phyloP scores from a whole-genome alignment of 768 basidiomycete species.

The Cystofilobasidium bisporidii region DNA sequence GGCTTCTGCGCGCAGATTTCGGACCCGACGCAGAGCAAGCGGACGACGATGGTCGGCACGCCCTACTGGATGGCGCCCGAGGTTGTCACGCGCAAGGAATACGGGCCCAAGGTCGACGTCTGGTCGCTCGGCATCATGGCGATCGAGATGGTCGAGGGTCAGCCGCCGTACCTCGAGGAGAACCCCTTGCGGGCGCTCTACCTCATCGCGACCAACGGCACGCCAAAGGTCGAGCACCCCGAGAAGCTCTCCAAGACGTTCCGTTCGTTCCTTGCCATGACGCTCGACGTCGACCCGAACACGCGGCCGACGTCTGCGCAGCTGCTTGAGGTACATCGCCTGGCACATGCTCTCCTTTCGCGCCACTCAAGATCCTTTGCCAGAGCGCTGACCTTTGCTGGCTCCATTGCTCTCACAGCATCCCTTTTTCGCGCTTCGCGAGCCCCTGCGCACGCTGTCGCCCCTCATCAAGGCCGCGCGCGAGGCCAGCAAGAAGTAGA shows the following conservation, averaged over 20 bases:
- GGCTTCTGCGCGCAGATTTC: slow-evolving; percentile 42
- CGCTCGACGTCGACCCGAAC: slow-evolving; percentile 88
- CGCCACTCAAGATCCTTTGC: background rate
- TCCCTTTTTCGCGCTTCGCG: slow-evolving; percentile 76
- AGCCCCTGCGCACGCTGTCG: slow-evolving; percentile 73
- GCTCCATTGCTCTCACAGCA: slow-evolving; percentile 47
- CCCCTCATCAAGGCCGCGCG: slow-evolving; percentile 87
- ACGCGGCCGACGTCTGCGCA: slow-evolving; percentile 78
- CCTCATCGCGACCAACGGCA: slow-evolving; percentile 96
- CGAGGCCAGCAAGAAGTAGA: slow-evolving; percentile 42
- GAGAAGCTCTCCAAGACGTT: slow-evolving; percentile 65
- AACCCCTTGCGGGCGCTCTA: slow-evolving; percentile 71
- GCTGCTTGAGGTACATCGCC: slow-evolving; percentile 57
- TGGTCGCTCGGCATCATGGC: slow-evolving; percentile 92
- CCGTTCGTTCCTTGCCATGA: slow-evolving; percentile 77
- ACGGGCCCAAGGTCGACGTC: slow-evolving; percentile 96
- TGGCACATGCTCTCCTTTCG: slow-evolving; percentile 13
- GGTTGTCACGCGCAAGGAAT: slow-evolving; percentile 94
- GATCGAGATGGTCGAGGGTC: slow-evolving; percentile 76
- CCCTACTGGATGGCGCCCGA: slow-evolving; percentile 99
- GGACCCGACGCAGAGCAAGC: slow-evolving; percentile 51
- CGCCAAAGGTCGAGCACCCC: slow-evolving; percentile 89
- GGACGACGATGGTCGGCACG: slow-evolving; percentile 96
- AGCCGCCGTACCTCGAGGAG: slow-evolving; percentile 91
- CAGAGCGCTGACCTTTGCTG: background rate